Evolutionary conservation across 257 asterid genomes (phyloP).

Genomic region (Salvia hispanica): DNA sequence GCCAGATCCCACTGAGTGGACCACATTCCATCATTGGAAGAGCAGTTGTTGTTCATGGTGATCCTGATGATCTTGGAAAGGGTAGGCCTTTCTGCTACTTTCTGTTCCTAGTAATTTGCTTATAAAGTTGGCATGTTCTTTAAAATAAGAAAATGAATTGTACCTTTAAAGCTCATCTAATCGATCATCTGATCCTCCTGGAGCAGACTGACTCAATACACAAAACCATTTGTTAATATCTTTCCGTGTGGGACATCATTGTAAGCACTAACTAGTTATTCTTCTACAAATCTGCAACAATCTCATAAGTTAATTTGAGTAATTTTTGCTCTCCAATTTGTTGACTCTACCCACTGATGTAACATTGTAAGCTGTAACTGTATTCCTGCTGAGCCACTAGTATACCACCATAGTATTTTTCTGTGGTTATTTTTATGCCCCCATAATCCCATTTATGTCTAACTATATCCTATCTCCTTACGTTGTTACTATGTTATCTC

Average conservation of each 20-base stretch:
- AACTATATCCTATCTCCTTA: conserved; percentile 4
- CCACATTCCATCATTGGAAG: conserved; percentile 84
- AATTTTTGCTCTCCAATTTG: too few relatives aligned
- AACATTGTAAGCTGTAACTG: too few relatives aligned
- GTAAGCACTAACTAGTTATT: not conserved
- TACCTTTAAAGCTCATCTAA: too few relatives aligned
- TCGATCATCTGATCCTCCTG: too few relatives aligned
- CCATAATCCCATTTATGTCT: not conserved
- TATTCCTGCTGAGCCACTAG: too few relatives aligned
- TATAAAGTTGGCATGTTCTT: not conserved
- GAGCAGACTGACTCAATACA: too few relatives aligned
- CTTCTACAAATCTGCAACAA: not conserved
- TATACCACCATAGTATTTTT: not conserved
- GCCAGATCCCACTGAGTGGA: conserved; percentile 87
- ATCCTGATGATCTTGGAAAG: conserved; percentile 96
- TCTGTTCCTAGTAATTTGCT: conserved; percentile 2
- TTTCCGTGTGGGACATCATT: not conserved
- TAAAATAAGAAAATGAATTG: not conserved
- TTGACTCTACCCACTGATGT: too few relatives aligned
- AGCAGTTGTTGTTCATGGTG: conserved; percentile 98
- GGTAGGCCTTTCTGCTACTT: conserved; percentile 49
- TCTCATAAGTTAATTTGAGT: not conserved
- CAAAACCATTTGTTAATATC: not conserved
- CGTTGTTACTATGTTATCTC: conserved; percentile 26
- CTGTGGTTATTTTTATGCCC: too few relatives aligned